A percentile compares a stretch with the other conserved stretches of the same genome.
Evolutionary conservation across 331 rosid genomes (phyloP).

Genomic region (Dryas integrifolia): DNA sequence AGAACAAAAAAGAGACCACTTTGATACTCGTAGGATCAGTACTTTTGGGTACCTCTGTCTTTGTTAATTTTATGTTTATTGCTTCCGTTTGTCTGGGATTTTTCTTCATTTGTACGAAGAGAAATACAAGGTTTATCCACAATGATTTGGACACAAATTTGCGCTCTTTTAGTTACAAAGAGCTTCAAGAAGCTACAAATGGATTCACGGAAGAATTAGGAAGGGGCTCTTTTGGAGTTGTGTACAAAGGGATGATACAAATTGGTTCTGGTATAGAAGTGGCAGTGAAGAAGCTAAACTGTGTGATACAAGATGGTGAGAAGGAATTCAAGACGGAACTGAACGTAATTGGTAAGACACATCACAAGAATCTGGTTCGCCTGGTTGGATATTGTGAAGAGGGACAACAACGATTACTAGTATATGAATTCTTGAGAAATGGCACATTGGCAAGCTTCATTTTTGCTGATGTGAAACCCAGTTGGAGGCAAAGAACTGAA

Average conservation of each 20-base stretch:
- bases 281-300: slow-evolving; percentile 45
- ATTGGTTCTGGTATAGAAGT: slow-evolving; percentile 14
- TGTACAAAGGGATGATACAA: slow-evolving; percentile 39
- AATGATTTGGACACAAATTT: slow-evolving; percentile 31
- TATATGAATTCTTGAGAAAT: slow-evolving; percentile 31
- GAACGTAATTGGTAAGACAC: slow-evolving; percentile 23
- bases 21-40: slow-evolving; percentile 22
- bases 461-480: slow-evolving; percentile 11
- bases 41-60: slow-evolving; percentile 2
- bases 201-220: slow-evolving; percentile 53
- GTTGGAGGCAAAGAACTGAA: slow-evolving; percentile 22
- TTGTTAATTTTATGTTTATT: background rate
- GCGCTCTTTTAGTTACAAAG: slow-evolving; percentile 43
- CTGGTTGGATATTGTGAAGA: slow-evolving; percentile 22
- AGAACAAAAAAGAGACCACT: slow-evolving; percentile 17
- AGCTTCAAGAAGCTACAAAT: slow-evolving; percentile 51
- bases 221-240: slow-evolving; percentile 48
- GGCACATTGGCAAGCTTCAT: slow-evolving; percentile 28
- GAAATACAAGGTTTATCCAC: background rate
- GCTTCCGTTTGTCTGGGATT: background rate
- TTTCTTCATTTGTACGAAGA: background rate
- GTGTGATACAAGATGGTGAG: slow-evolving; percentile 25
- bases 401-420: slow-evolving; percentile 20
- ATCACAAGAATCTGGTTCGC: slow-evolving; percentile 31
- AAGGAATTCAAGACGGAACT: slow-evolving; percentile 43